Evolutionary conservation across 2,329 filamentous ascomycete species (phyloP), one percentile per base, ranked within the genome.

Genomic region (Ascosphaera pollenicola): DNA sequence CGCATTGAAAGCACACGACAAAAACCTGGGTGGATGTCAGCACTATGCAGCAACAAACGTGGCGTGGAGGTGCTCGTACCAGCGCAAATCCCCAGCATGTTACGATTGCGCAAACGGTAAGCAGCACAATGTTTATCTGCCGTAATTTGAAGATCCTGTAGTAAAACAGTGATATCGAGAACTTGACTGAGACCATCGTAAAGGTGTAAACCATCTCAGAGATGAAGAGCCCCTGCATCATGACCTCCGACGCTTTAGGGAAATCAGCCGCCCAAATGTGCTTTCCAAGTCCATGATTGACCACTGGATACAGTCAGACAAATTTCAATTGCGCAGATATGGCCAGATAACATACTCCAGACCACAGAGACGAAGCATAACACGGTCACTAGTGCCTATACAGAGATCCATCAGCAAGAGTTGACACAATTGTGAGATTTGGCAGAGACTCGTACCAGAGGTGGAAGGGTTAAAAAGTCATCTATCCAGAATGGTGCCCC

Each of bases 181-280:
- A 40, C 16, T 40, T 40, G 17, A 36, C 36, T 1, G 30, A 37
- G 17, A 24, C 26, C 17, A 40, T 37, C 3, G 39, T 36, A 11
- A 40, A 30, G 8, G 39, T 40, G 10, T 40, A 40, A 8, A 40
- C 34, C 11, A 40, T 37, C n/a, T 40, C 39, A 28, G 36, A 36
- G 3, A 37, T 36, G 16, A 36, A 40, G 15, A 40, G 34, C 19
- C 36, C 36, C 15, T 36, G 15, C 19, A 40, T 36, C 26, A 40
- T 36, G 11, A 36, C 32, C 17, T 17, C 26, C 15, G 32, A 37
- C n/a, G 34, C 32, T 18, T 40, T 19, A 6, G 24, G n/a, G 8
- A 13, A 32, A 13, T 36, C 19, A 37, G 13, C 35, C 13, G 16
- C 28, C 17, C 36, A 40, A 18, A 40, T 40, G 21, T 40, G 39